phyloP scores from a whole-genome alignment of 2,329 filamentous ascomycete genomes.

The Coniochaeta pulveracea region DNA sequence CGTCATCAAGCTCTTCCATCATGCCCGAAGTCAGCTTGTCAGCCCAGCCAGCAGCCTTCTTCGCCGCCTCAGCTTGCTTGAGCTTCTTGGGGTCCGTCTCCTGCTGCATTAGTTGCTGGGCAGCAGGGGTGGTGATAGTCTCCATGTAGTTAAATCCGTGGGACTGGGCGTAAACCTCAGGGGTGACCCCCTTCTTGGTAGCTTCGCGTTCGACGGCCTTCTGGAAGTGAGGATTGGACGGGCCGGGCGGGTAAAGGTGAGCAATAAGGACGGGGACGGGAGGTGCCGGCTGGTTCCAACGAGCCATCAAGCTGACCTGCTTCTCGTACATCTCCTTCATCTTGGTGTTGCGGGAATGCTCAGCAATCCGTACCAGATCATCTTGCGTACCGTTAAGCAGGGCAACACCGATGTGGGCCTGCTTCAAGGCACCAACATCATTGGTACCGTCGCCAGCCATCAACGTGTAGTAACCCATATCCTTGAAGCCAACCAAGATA shows the following conservation, averaged over 20 bases:
- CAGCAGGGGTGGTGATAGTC: conserved; percentile 56
- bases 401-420: conserved; percentile 93
- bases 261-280: conserved; percentile 88
- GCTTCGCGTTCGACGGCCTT: conserved; percentile 86
- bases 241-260: conserved; percentile 86
- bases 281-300: conserved; percentile 90
- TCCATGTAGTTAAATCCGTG: conserved; percentile 44
- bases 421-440: conserved; percentile 93
- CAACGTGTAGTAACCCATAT: conserved; percentile 92
- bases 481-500: conserved; percentile 90
- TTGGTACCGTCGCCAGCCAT: conserved; percentile 99
- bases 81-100: conserved; percentile 36
- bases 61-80: conserved; percentile 52
- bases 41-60: conserved; percentile 67
- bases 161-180: conserved; percentile 42
- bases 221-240: conserved; percentile 84
- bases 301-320: conserved; percentile 79
- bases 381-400: conserved; percentile 90
- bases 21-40: conserved; percentile 79
- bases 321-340: conserved; percentile 99
- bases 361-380: conserved; percentile 81
- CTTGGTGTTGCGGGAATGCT: conserved; percentile 87
- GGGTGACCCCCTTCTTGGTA: conserved; percentile 60
- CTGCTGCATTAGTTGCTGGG: conserved; percentile 44
- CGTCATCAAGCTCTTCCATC: conserved; percentile 80